Evolutionary conservation across 139 green algal species (phyloP).

Genomic region (Chlorella sp.): DNA sequence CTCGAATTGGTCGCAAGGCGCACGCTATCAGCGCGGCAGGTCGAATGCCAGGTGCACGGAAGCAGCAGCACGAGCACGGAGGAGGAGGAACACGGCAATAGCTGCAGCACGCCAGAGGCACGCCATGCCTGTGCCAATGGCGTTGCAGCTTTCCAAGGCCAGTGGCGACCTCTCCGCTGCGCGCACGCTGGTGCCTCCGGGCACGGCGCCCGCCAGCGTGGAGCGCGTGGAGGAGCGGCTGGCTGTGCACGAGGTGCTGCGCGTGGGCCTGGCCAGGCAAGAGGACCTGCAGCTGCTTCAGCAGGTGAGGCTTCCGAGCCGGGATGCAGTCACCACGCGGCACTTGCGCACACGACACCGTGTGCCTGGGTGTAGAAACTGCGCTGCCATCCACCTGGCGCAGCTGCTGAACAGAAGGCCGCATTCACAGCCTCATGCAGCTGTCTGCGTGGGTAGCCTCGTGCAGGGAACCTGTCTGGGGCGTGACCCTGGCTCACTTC

Average conservation of each 20-base stretch:
- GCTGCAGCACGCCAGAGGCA: no score
- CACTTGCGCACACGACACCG: background rate
- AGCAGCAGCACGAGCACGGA: no score
- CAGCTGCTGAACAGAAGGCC: no score
- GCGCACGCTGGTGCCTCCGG: background rate
- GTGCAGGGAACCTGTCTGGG: background rate
- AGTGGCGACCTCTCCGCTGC: no score
- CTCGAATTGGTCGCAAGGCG: no score
- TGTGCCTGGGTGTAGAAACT: background rate
- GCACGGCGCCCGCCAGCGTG: background rate
- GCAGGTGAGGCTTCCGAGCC: background rate
- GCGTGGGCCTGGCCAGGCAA: background rate
- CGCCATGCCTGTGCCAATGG: no score
- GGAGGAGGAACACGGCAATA: no score
- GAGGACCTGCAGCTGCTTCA: conserved; percentile 2
- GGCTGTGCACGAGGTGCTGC: background rate
- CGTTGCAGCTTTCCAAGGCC: no score
- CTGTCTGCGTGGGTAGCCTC: background rate
- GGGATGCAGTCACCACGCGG: background rate
- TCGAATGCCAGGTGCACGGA: no score
- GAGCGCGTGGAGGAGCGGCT: background rate
- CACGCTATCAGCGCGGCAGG: no score
- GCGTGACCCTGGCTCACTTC: no score
- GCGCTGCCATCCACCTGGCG: background rate
- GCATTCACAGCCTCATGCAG: background rate